Base-by-base conservation (phyloP, 2,329 filamentous ascomycete species). In the Verruconis gallopava region DNA sequence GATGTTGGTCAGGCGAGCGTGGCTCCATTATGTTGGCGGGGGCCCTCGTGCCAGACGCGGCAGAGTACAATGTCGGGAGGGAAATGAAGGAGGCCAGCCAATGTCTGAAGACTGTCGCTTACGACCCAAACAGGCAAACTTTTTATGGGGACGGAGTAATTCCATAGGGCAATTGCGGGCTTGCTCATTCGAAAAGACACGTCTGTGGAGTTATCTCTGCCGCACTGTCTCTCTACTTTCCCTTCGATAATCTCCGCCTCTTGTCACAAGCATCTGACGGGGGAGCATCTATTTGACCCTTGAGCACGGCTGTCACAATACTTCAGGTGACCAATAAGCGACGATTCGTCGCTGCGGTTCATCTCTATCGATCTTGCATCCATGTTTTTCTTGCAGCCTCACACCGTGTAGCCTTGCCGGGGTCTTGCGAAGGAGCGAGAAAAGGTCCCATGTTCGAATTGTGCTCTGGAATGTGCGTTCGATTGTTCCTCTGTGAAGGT, bases 321-420 rank as follows among this genome's bases (percentile, higher is more conserved):
- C 9, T 9, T n/a, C 25, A 9, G 25, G 25, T 30, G 25, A 30
- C 25, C 25, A 30, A 30, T 30, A 30, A 30, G 25, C 25, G 25
- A 30, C 25, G 25, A 30, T 30, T 30, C n/a, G 25, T n/a, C 6
- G 25, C 25, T 9, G 25, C 25, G 25, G 25, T 30, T 30, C 25
- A 30, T 30, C 25, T 30, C 25, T 30, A 30, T n/a, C 25, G 25
- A 30, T 30, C 25, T 30, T n/a, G 25, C 25, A 30, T 30, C 25
- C 25, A 30, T 30, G 25, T n/a, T n/a, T 30, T 9, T 30, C 6
- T 9, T 30, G 25, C 25, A 30, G 25, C 25, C 25, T n/a, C 25
- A 30, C 6, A 30, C n/a, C 9, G 25, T n/a, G 25, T 30, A 30
- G 25, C 25, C 25, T 30, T n/a, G n/a, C n/a, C 25, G n/a, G n/a